These are phyloP conservation scores for Tetracladium maxilliforme DNA, from an alignment of 2,329 filamentous ascomycete species.

Conservation along the genomic window DNA sequence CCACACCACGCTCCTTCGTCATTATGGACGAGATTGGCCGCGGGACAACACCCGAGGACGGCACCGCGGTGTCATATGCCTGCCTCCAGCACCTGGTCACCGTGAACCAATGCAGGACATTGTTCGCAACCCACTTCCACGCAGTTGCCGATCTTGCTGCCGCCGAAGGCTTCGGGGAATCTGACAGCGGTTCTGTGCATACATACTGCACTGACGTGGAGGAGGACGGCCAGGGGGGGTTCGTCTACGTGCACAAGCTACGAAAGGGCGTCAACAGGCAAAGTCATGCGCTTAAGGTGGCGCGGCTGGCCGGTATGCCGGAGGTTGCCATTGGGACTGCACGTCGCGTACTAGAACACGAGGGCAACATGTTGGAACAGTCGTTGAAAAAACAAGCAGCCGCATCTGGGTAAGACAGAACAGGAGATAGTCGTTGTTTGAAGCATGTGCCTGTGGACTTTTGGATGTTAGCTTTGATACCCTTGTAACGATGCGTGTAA, in stretches of 20 bases:
- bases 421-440: too few species aligned
- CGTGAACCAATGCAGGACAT: slow-evolving; percentile 60
- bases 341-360: slow-evolving; percentile 31
- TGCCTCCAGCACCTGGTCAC: slow-evolving; percentile 72
- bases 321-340: slow-evolving; percentile 58
- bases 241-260: slow-evolving; percentile 77
- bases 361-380: too few species aligned
- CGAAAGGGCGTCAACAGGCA: slow-evolving; percentile 68
- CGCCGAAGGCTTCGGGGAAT: slow-evolving; percentile 21
- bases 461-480: too few species aligned
- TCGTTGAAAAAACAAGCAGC: too few species aligned
- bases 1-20: slow-evolving; percentile 74
- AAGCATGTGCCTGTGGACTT: too few species aligned
- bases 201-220: slow-evolving; percentile 83
- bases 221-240: slow-evolving; percentile 55
- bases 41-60: slow-evolving; percentile 87
- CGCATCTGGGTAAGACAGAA: too few species aligned
- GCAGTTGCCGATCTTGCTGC: slow-evolving; percentile 62
- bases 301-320: slow-evolving; percentile 69
- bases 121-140: slow-evolving; percentile 97
- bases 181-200: slow-evolving; percentile 36
- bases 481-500: too few species aligned
- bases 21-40: slow-evolving; percentile 98
- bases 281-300: slow-evolving; percentile 93
- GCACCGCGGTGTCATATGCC: slow-evolving; percentile 78